These are phyloP conservation scores for Ceratocystis cacaofunesta DNA, from an alignment of 2,329 filamentous ascomycete species.

Conservation along the genomic window DNA sequence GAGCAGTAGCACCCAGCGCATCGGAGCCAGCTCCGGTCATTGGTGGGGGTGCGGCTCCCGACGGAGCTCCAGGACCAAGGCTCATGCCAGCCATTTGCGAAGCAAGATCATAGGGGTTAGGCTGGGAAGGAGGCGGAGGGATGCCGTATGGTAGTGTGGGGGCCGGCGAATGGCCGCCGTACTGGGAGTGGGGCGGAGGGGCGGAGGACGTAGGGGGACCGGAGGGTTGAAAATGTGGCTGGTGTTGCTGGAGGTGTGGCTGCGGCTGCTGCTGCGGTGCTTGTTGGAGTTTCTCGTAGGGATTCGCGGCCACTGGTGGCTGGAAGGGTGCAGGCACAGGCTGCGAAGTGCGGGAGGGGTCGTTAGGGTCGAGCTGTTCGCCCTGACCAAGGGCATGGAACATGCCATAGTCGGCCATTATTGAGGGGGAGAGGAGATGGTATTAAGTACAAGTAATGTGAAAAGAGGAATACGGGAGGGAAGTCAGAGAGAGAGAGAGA, in stretches of 20 bases:
- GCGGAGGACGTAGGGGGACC: neutral
- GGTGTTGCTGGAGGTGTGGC: neutral
- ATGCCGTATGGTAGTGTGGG: slow-evolving; percentile 11
- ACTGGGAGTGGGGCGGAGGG: slow-evolving; percentile 4
- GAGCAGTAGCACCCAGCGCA: slow-evolving; percentile 29
- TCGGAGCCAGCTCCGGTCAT: slow-evolving; percentile 15
- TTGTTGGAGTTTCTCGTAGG: slow-evolving; percentile 33
- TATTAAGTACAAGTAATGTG: neutral
- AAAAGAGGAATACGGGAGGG: neutral
- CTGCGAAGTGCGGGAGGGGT: slow-evolving; percentile 36
- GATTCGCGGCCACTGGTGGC: slow-evolving; percentile 37
- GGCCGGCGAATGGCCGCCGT: slow-evolving; percentile 13
- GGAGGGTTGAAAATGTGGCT: neutral
- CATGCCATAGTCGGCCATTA: slow-evolving; percentile 41
- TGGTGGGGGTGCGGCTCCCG: slow-evolving; percentile 10
- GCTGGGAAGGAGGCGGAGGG: neutral
- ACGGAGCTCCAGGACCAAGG: slow-evolving; percentile 31
- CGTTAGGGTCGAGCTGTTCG: slow-evolving; percentile 38
- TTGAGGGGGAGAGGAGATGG: slow-evolving; percentile 12
- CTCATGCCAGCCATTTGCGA: slow-evolving; percentile 68
- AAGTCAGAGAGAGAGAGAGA: neutral
- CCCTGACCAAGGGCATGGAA: slow-evolving; percentile 44
- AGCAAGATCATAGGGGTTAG: slow-evolving; percentile 36
- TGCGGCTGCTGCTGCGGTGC: slow-evolving; percentile 12
- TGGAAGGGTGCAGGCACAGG: slow-evolving; percentile 41